Evolutionary conservation across 140 eudicot genomes (phyloP), one percentile per base, ranked within the genome.

Genomic region (Bidens hawaiensis): DNA sequence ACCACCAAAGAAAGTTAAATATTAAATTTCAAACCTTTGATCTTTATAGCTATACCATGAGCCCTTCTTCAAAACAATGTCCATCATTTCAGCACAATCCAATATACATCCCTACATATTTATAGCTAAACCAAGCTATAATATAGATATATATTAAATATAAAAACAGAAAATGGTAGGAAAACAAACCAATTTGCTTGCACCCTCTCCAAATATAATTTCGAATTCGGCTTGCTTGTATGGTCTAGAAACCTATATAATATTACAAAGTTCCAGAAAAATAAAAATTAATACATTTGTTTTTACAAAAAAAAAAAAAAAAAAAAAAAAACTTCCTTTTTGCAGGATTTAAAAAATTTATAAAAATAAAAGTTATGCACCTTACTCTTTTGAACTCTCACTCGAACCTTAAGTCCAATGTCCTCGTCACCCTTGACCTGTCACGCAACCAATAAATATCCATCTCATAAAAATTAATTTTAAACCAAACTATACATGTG

Each of bases 171-270:
- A 46, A 46, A 34, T 18, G 69, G 3, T 33, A 43, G 9, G 2
- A 23, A 43, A 21, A 82, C 86, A 28, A 21, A 93, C 99, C 96
- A 88, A 50, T 70, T 82, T 78, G 89, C 96, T 77, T 48, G 88
- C 93, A 67, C 99, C 99, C 65, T 93, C 96, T 21, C 99, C 99
- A 68, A 93, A 93, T 48, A 87, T 85, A 57, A 93, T 93, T 71
- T 93, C 99, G 60, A 93, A 85, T 58, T 93, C 99, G n/a, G 99
- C 96, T 80, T 93, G 99, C 79, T 85, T 93, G 90, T 93, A 93
- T 57, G 99, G 99, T 73, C 99, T 85, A 30, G 99, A 93, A 26
- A 93, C 99, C 99, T 91, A 67, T 67, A 74, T 59, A 23, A 66
- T 18, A 42, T 73, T 30, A 7, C 16, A 48, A 54, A 23, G 65